A percentile compares a stretch with the other conserved stretches of the same genome.
Evolutionary conservation across 2,329 filamentous ascomycete genomes (phyloP).

Genomic region (Trichoderma koningiopsis): DNA sequence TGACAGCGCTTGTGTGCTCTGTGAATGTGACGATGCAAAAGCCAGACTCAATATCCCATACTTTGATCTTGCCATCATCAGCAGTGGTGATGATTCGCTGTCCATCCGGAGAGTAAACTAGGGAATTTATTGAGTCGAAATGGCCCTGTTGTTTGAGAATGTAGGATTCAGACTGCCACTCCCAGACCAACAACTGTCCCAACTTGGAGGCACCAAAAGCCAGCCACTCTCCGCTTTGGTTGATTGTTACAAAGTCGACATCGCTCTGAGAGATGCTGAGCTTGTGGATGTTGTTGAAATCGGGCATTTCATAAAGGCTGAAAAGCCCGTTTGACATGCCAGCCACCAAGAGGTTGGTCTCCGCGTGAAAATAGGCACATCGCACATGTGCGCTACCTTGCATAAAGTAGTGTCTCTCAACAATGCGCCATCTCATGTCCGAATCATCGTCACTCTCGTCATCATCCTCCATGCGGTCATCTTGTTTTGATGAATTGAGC

Average conservation of each 20-base stretch:
- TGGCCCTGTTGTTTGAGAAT: slow-evolving; percentile 98
- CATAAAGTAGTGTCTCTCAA: slow-evolving; percentile 91
- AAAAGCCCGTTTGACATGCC: slow-evolving; percentile 96
- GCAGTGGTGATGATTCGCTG: slow-evolving; percentile 90
- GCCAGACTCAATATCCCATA: slow-evolving; percentile 95
- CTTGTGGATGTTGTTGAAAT: slow-evolving; percentile 93
- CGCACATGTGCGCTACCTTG: slow-evolving; percentile 84
- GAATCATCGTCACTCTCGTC: slow-evolving; percentile 57
- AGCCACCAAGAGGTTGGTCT: slow-evolving; percentile 88
- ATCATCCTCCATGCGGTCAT: slow-evolving; percentile 62
- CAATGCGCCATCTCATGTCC: slow-evolving; percentile 85
- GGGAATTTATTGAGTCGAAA: slow-evolving; percentile 90
- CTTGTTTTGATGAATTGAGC: slow-evolving; percentile 56
- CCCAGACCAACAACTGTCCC: slow-evolving; percentile 96
- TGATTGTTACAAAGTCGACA: slow-evolving; percentile 93
- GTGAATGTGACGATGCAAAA: slow-evolving; percentile 99
- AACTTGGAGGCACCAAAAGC: slow-evolving; percentile 95
- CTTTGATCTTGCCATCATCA: slow-evolving; percentile 97
- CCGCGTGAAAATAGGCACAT: slow-evolving; percentile 86
- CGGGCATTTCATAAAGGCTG: slow-evolving; percentile 91
- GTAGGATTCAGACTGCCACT: slow-evolving; percentile 99
- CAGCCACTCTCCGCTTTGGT: slow-evolving; percentile 93
- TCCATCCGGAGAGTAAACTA: slow-evolving; percentile 92
- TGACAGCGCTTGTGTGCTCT: slow-evolving; percentile 92
- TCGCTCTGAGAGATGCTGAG: slow-evolving; percentile 93